phyloP scores from a whole-genome alignment of 2,329 filamentous ascomycete genomes.

The Fusarium marasasianum region DNA sequence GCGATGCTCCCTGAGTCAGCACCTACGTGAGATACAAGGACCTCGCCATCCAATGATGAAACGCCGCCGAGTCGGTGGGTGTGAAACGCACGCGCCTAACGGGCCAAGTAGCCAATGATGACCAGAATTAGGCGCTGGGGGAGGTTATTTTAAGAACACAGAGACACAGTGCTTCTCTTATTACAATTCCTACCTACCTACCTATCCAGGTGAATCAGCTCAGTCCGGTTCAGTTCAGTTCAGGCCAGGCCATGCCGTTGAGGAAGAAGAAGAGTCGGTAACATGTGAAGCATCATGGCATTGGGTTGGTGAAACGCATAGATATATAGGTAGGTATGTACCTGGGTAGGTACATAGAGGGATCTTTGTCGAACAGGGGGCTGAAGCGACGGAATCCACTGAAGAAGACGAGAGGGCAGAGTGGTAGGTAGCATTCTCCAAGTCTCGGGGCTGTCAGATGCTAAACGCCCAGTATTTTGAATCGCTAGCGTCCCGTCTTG shows the following conservation, averaged over 20 bases:
- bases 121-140: constrained; percentile 44
- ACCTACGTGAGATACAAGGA: constrained; percentile 14
- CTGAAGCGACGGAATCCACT: neutral
- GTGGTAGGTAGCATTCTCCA: constrained; percentile 1
- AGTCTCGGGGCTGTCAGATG: constrained; percentile 23
- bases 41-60: constrained; percentile 41
- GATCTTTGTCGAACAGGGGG: neutral
- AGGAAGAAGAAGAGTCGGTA: neutral
- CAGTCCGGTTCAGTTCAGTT: neutral
- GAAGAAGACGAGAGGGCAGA: neutral
- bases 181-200: neutral
- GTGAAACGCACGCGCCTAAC: constrained; percentile 43
- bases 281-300: neutral
- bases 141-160: constrained; percentile 23
- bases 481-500: constrained; percentile 6
- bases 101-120: constrained; percentile 40
- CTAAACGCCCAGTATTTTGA: constrained; percentile 3
- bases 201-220: neutral
- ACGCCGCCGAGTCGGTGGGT: constrained; percentile 35
- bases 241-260: neutral
- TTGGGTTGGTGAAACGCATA: constrained; percentile 17
- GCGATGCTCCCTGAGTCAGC: neutral
- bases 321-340: neutral
- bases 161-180: neutral
- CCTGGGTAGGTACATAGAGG: neutral